phyloP scores from a whole-genome alignment of 129 eudicot genomes.

The Flaveria linearis region DNA sequence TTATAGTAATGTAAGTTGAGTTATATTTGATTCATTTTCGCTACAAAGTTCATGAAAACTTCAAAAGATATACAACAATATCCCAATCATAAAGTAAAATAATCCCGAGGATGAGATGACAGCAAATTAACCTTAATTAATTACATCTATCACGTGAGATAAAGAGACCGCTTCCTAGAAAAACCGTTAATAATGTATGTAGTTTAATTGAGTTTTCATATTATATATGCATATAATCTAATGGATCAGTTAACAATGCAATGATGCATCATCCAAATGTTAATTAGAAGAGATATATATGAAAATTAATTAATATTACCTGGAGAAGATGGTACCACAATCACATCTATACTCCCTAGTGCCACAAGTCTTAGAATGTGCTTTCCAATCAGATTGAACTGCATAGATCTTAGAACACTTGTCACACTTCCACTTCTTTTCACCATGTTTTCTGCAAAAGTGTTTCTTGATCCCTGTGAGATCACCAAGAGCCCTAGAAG shows the following conservation, averaged over 20 bases:
- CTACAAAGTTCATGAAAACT: slow-evolving; percentile 1
- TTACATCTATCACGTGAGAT: too few species aligned
- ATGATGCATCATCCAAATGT: background rate
- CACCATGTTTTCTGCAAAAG: slow-evolving; percentile 88
- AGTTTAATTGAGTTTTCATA: too few species aligned
- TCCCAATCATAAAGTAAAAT: too few species aligned
- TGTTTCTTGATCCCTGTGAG: slow-evolving; percentile 94
- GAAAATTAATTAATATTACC: slow-evolving; percentile 39
- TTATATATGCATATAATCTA: too few species aligned
- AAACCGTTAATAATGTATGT: background rate
- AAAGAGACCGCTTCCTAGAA: background rate
- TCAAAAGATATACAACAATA: background rate
- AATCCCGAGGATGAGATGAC: too few species aligned
- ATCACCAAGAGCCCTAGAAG: slow-evolving; percentile 92
- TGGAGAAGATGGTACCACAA: slow-evolving; percentile 90
- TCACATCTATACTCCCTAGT: slow-evolving; percentile 94
- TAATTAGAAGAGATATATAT: background rate
- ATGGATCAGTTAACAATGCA: too few species aligned
- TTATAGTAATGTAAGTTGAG: background rate
- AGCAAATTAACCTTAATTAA: too few species aligned
- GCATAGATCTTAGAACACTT: slow-evolving; percentile 90
- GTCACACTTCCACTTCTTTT: slow-evolving; percentile 88
- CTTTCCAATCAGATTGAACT: slow-evolving; percentile 98
- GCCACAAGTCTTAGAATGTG: slow-evolving; percentile 87
- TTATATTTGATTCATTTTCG: background rate